These are phyloP conservation scores for Rosa persica DNA, from an alignment of 306 rosid species.

Conservation along the genomic window DNA sequence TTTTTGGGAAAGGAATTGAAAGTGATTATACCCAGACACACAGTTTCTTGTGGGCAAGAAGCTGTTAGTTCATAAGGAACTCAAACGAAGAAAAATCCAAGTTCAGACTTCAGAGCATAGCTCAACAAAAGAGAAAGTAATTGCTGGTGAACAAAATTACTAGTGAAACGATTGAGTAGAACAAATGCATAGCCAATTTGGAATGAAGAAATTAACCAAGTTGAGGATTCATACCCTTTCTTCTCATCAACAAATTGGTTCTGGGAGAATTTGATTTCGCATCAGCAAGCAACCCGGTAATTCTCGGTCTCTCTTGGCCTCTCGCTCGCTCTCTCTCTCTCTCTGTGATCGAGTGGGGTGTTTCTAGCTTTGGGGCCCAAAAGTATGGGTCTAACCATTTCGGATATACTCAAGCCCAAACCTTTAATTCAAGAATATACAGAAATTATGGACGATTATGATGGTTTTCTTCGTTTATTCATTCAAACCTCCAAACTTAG, in stretches of 20 bases:
- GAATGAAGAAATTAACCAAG: not conserved
- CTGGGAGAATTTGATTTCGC: not conserved
- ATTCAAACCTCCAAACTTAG: too few species aligned
- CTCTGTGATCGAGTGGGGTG: not conserved
- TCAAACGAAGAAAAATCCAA: too few species aligned
- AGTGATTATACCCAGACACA: not conserved
- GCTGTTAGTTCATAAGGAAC: not conserved
- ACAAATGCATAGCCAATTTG: not conserved
- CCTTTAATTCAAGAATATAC: not conserved
- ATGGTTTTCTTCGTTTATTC: too few species aligned
- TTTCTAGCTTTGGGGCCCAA: slow-evolving; percentile 5
- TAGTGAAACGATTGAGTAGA: not conserved
- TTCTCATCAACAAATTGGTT: not conserved
- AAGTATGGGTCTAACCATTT: not conserved
- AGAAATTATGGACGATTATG: too few species aligned
- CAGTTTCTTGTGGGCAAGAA: not conserved
- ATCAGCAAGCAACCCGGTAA: not conserved
- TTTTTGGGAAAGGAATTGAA: not conserved
- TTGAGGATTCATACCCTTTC: not conserved
- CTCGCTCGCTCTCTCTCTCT: not conserved
- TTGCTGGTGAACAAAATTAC: not conserved
- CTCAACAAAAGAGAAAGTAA: not conserved
- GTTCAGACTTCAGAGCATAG: too few species aligned
- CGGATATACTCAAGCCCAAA: slow-evolving; percentile 2
- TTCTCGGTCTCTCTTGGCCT: not conserved